Evolutionary conservation across 1,284 basidiomycete genomes (phyloP).

Genomic region (Moniliella sp.): DNA sequence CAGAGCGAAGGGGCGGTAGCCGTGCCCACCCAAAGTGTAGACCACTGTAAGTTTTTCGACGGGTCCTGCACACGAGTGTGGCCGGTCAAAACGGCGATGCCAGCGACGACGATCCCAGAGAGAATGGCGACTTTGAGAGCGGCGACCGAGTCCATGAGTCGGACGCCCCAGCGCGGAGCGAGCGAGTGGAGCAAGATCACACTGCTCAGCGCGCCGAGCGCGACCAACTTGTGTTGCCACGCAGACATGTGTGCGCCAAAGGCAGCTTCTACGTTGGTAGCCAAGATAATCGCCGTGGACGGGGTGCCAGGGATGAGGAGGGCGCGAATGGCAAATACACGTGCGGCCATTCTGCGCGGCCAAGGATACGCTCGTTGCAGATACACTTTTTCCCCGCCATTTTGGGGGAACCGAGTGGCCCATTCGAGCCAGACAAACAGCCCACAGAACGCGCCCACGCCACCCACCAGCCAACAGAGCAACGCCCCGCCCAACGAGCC

Average conservation of each 20-base stretch:
- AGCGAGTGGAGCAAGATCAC: background rate
- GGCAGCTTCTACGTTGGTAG: background rate
- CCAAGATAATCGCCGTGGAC: background rate
- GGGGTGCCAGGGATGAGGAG: background rate
- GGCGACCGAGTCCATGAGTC: background rate
- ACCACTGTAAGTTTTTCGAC: background rate
- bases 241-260: background rate
- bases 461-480: background rate
- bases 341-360: background rate
- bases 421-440: background rate
- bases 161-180: too few relatives aligned
- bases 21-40: background rate
- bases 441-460: background rate
- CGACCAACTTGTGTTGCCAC: background rate
- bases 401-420: background rate
- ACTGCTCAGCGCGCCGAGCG: background rate
- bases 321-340: background rate
- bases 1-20: background rate
- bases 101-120: background rate
- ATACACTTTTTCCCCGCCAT: background rate
- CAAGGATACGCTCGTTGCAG: background rate
- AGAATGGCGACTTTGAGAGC: background rate
- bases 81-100: background rate
- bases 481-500: background rate
- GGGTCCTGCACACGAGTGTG: background rate